Base-by-base conservation (phyloP, 805 yeast genomes). In the Millerago galiae region DNA sequence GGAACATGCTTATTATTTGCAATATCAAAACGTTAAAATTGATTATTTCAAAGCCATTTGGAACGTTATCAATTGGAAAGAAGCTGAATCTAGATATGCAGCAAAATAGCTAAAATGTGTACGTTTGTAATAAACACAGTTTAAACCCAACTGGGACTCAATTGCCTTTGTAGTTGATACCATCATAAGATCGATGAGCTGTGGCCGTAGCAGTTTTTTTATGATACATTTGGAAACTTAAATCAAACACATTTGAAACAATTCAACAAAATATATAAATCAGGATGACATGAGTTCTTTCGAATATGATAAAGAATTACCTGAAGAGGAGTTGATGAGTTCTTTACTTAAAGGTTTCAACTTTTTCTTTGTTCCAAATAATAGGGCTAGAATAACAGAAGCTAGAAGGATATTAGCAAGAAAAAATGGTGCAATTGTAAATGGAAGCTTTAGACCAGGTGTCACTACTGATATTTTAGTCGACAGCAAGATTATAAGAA, bases 1-100 rank as follows among this genome's bases (percentile, higher is more conserved):
- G 96, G 96, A 88, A 68, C 96, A 88, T 61, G 96, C 96, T 43
- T 88, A 88, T 74, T 88, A 88, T 75, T 74, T 89, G 66, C 96
- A 88, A 67, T 88, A 88, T 73, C 82, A 85, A 70, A 88, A 88
- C 70, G 89, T 82, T 61, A 88, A 89, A 74, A 95, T 65, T 35
- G 95, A 88, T 60, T 88, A 89, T 71, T 88, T 89, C 78, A 81
- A 84, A 67, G 91, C 95, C 48, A 84, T 88, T 67, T 88, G 96
- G 96, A 83, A 84, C 58, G 95, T 88, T 35, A 76, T 89, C 67
- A 87, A 88, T 78, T 88, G 96, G 96, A 73, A 81, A 64, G 95
- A 82, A 66, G 96, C 95, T 43, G 87, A 79, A 56, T 71, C 69
- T 66, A 79, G 95, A 67, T 83, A 64, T 43, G n/a, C 35, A 14